A percentile compares a stretch with the other conserved stretches of the same genome.
phyloP scores from a whole-genome alignment of 176 grass and related monocot species.

The Cocos nucifera region DNA sequence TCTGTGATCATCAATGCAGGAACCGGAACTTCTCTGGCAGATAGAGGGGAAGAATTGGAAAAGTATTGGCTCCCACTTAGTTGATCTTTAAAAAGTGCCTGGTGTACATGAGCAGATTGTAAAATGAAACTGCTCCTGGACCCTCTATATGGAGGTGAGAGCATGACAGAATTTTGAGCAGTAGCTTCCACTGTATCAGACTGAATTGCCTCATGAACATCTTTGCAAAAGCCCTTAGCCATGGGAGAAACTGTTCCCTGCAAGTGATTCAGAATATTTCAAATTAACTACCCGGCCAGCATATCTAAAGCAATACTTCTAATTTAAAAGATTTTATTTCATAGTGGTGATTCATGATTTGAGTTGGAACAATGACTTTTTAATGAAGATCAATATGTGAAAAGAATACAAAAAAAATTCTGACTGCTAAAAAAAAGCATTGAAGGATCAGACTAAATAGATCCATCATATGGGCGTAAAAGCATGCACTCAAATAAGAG shows the following conservation, averaged over 20 bases:
- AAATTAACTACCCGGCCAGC: background rate
- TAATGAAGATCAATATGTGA: too few relatives aligned
- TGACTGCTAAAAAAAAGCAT: too few relatives aligned
- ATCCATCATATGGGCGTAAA: too few relatives aligned
- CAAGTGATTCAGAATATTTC: slow-evolving; percentile 7
- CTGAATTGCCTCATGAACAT: slow-evolving; percentile 11
- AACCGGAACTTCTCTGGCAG: slow-evolving; percentile 8
- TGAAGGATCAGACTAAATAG: too few relatives aligned
- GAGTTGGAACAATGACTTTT: too few relatives aligned
- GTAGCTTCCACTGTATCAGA: slow-evolving; percentile 4
- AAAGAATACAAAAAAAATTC: too few relatives aligned
- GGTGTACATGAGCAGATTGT: slow-evolving; percentile 11
- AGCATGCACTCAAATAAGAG: too few relatives aligned
- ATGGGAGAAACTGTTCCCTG: background rate
- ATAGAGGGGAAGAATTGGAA: slow-evolving; percentile 16
- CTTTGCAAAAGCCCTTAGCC: slow-evolving; percentile 23
- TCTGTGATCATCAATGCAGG: slow-evolving; percentile 7
- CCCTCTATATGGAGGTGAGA: slow-evolving; percentile 16
- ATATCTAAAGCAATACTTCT: too few relatives aligned
- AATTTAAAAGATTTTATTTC: too few relatives aligned
- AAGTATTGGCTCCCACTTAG: slow-evolving; percentile 17
- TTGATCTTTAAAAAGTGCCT: slow-evolving; percentile 22
- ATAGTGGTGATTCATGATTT: too few relatives aligned
- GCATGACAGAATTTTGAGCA: slow-evolving; percentile 16
- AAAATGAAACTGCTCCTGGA: slow-evolving; percentile 16